These are phyloP conservation scores for Lactarius evosmus DNA, from an alignment of 768 basidiomycete species.

Conservation along the genomic window DNA sequence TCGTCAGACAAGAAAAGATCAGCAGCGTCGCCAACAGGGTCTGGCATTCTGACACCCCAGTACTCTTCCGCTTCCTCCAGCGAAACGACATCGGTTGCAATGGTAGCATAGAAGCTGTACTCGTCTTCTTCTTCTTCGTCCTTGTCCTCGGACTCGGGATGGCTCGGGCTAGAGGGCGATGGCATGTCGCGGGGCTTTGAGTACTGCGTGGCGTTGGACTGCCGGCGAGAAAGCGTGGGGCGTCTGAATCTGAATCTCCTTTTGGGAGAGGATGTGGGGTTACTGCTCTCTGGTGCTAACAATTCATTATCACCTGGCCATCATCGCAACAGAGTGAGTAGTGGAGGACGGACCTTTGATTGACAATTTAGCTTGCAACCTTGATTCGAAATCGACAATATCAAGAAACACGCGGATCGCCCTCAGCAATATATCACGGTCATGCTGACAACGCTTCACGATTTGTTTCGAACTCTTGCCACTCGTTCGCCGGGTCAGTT, in stretches of 20 bases:
- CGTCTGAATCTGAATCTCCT: constrained; percentile 9
- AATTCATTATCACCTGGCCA: not conserved
- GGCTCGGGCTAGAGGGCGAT: not conserved
- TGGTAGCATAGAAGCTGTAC: constrained; percentile 4
- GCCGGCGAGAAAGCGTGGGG: constrained; percentile 13
- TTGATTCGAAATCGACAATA: constrained; percentile 16
- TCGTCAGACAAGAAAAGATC: constrained; percentile 10
- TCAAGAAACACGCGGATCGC: constrained; percentile 20
- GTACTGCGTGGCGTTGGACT: not conserved
- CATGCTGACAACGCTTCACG: constrained; percentile 12
- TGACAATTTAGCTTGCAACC: constrained; percentile 6
- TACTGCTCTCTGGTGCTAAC: not conserved
- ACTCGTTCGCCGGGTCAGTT: not conserved
- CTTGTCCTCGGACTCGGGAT: not conserved
- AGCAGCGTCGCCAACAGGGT: constrained; percentile 4
- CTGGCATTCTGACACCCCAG: constrained; percentile 19
- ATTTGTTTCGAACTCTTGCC: not conserved
- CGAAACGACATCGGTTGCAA: constrained; percentile 15
- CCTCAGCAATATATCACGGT: constrained; percentile 14
- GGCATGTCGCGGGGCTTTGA: constrained; percentile 1
- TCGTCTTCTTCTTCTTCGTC: constrained; percentile 20
- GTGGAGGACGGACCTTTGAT: constrained; percentile 12
- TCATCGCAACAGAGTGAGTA: not conserved
- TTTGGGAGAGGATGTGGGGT: constrained; percentile 9
- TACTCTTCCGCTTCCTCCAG: constrained; percentile 2